Conservation (phyloP, 1,139 yeast species). For the Taphrina communis region DNA sequence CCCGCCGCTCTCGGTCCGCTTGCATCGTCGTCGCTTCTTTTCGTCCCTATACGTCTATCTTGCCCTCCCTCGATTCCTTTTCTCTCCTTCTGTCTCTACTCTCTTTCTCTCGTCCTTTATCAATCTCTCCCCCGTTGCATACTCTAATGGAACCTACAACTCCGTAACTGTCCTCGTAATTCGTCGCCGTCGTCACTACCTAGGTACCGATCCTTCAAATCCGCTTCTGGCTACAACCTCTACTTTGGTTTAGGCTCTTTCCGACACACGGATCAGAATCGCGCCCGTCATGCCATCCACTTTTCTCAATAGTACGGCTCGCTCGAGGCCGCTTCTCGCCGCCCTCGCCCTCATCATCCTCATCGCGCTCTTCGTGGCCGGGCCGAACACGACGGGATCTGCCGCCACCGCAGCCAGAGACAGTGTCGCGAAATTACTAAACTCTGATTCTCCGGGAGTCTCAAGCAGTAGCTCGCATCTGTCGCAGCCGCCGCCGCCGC, state of each 20-base stretch:
- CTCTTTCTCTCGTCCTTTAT: neutral
- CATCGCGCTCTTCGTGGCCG: conserved; percentile 5
- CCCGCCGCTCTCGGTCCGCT: too few species aligned
- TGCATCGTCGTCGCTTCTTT: too few species aligned
- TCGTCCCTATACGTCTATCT: too few species aligned
- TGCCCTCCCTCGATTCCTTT: neutral
- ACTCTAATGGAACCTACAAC: too few species aligned
- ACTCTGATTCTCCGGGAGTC: neutral
- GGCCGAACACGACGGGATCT: neutral
- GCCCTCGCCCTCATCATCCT: neutral
- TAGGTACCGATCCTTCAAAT: too few species aligned
- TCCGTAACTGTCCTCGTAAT: neutral
- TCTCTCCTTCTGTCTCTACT: neutral
- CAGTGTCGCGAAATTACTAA: neutral
- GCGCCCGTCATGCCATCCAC: neutral
- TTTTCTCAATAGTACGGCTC: neutral
- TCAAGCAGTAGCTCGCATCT: neutral
- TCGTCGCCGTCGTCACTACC: neutral
- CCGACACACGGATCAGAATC: too few species aligned
- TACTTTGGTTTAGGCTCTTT: too few species aligned
- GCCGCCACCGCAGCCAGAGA: neutral
- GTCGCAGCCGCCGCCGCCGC: neutral
- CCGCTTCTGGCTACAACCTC: too few species aligned
- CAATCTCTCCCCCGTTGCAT: too few species aligned
- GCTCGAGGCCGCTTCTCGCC: conserved; percentile 15